phyloP scores from a whole-genome alignment of 2,329 filamentous ascomycete genomes.

The Colletotrichum paranaense region DNA sequence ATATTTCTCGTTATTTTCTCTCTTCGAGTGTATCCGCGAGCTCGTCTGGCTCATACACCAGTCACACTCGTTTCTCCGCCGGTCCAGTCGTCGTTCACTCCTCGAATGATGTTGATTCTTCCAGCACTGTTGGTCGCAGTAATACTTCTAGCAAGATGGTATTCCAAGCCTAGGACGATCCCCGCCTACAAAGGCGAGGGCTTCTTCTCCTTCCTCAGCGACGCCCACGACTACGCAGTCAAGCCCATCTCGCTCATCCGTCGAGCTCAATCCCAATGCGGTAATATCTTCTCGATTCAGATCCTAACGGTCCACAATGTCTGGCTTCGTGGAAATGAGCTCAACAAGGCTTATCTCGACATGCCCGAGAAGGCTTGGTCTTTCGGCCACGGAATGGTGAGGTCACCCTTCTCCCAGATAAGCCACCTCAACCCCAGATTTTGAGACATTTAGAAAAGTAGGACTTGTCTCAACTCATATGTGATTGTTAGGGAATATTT shows the following conservation, averaged over 20 bases:
- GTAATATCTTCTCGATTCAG: slow-evolving; percentile 28
- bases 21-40: neutral
- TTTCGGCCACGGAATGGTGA: slow-evolving; percentile 33
- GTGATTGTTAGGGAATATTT: slow-evolving; percentile 23
- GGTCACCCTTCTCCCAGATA: neutral
- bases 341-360: slow-evolving; percentile 32
- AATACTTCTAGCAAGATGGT: slow-evolving; percentile 15
- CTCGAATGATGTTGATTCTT: neutral
- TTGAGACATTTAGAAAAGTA: slow-evolving; percentile 14
- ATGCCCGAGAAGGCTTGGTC: slow-evolving; percentile 35
- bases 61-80: neutral
- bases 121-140: neutral
- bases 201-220: slow-evolving; percentile 34
- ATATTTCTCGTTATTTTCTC: neutral
- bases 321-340: slow-evolving; percentile 22
- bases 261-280: slow-evolving; percentile 17
- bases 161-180: slow-evolving; percentile 20
- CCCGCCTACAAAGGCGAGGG: slow-evolving; percentile 35
- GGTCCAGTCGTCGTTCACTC: neutral
- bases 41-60: neutral
- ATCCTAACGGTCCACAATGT: slow-evolving; percentile 28
- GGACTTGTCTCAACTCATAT: slow-evolving; percentile 8
- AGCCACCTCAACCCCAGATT: slow-evolving; percentile 14
- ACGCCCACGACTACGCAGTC: slow-evolving; percentile 9
- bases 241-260: slow-evolving; percentile 24